Percentiles rank a stretch among this genome's conserved stretches.
phyloP scores from a whole-genome alignment of 2,329 filamentous ascomycete species.

The Aspergillus thermomutatus region DNA sequence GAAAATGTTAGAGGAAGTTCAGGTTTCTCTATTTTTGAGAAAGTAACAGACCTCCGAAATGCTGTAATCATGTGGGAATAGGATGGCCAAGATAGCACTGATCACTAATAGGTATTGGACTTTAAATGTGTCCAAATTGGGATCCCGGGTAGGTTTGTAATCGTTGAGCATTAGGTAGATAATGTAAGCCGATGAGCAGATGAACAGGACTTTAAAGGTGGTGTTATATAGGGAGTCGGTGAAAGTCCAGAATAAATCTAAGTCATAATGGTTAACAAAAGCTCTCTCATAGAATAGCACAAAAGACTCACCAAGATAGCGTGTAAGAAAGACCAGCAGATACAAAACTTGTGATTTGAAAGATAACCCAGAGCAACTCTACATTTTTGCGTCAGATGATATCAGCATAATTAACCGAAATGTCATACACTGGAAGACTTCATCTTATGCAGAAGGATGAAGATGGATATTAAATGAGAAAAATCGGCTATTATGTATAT shows the following conservation, averaged over 20 bases:
- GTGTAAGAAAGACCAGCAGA: slow-evolving; percentile 85
- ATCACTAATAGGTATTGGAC: slow-evolving; percentile 89
- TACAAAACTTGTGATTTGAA: slow-evolving; percentile 99
- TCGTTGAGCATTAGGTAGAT: slow-evolving; percentile 97
- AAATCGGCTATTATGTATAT: slow-evolving; percentile 67
- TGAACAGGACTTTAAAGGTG: slow-evolving; percentile 93
- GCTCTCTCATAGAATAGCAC: not conserved
- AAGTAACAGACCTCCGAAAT: slow-evolving; percentile 56
- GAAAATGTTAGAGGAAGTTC: slow-evolving; percentile 10
- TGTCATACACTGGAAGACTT: slow-evolving; percentile 74
- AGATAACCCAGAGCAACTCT: slow-evolving; percentile 97
- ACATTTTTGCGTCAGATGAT: slow-evolving; percentile 9
- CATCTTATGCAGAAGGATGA: slow-evolving; percentile 97
- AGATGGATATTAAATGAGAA: slow-evolving; percentile 89
- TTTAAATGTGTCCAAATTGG: slow-evolving; percentile 95
- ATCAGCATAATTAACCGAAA: not conserved
- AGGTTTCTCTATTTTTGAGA: not conserved
- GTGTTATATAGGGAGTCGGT: slow-evolving; percentile 86
- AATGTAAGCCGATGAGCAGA: slow-evolving; percentile 84
- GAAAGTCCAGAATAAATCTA: slow-evolving; percentile 82
- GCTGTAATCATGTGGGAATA: slow-evolving; percentile 84
- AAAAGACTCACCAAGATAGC: slow-evolving; percentile 71
- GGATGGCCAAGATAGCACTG: slow-evolving; percentile 70
- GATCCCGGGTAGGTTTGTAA: slow-evolving; percentile 96
- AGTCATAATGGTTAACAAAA: slow-evolving; percentile 2